Evolutionary conservation across 78 protist species (phyloP).

Genomic region (Dictyostelium intermedium): DNA sequence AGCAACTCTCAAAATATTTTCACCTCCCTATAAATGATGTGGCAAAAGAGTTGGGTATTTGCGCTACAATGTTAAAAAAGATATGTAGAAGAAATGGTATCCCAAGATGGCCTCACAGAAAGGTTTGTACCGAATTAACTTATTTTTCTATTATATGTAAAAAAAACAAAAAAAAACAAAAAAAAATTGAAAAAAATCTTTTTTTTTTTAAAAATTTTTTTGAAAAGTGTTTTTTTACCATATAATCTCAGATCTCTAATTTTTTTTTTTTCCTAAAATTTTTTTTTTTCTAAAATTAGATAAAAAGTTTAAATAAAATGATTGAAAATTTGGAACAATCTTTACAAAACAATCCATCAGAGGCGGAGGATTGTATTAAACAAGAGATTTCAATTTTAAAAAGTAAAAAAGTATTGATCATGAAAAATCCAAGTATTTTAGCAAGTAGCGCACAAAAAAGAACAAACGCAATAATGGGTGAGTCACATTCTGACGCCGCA

Average conservation of each 20-base stretch:
- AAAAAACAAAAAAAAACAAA: not conserved
- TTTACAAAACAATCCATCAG: conserved; percentile 47
- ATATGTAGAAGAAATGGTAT: conserved; percentile 79
- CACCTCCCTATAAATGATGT: conserved; percentile 80
- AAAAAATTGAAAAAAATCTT: not conserved
- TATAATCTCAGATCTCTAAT: not conserved
- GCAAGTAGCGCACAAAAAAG: conserved; percentile 67
- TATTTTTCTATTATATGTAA: not conserved
- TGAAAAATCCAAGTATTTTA: conserved; percentile 70
- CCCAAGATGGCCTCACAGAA: conserved; percentile 86
- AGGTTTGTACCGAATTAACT: conserved; percentile 9
- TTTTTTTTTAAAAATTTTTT: not conserved
- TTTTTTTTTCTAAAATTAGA: not conserved
- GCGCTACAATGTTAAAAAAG: conserved; percentile 83
- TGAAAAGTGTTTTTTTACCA: not conserved
- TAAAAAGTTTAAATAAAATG: conserved; percentile 72
- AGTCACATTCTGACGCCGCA: not conserved
- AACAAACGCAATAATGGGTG: not conserved
- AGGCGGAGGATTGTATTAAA: conserved; percentile 75
- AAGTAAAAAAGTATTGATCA: conserved; percentile 57
- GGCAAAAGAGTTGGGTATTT: conserved; percentile 82
- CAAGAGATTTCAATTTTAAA: conserved; percentile 65
- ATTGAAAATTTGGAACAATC: conserved; percentile 68
- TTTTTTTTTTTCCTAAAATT: not conserved
- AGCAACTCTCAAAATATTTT: conserved; percentile 71